Evolutionary conservation across 345 rosid genomes (phyloP).

Genomic region (Diplotaxis tenuifolia): DNA sequence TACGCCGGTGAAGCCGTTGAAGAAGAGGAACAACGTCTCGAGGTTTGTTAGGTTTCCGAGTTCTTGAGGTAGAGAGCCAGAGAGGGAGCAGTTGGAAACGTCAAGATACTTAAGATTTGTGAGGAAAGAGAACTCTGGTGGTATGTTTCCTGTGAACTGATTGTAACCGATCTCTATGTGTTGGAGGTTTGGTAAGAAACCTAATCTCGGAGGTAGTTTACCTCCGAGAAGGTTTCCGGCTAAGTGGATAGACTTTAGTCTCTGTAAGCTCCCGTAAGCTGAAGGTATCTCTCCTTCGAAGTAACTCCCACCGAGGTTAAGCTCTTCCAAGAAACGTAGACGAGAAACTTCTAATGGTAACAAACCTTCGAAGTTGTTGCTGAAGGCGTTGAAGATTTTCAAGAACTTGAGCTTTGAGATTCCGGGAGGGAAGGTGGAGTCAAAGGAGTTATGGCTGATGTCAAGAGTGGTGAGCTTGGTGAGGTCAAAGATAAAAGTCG

Average conservation of each 20-base stretch:
- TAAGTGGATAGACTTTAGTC: constrained; percentile 52
- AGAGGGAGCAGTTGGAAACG: constrained; percentile 58
- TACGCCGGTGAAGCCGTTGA: constrained; percentile 54
- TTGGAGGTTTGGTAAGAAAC: constrained; percentile 57
- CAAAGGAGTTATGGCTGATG: constrained; percentile 79
- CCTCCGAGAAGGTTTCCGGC: constrained; percentile 79
- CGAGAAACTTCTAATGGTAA: constrained; percentile 54
- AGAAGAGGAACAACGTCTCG: constrained; percentile 52
- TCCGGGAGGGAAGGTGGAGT: constrained; percentile 67
- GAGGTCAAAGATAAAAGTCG: constrained; percentile 54
- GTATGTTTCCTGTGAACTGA: constrained; percentile 54
- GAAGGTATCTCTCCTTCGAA: constrained; percentile 74
- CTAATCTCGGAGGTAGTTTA: constrained; percentile 63
- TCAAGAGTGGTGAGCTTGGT: constrained; percentile 60
- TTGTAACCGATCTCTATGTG: constrained; percentile 85
- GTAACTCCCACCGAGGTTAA: constrained; percentile 96
- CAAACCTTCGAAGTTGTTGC: constrained; percentile 71
- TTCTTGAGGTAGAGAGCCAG: constrained; percentile 58
- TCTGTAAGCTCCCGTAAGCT: constrained; percentile 54
- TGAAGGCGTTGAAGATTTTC: constrained; percentile 65
- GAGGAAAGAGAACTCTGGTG: constrained; percentile 52
- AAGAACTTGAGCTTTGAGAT: constrained; percentile 72
- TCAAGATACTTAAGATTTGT: constrained; percentile 65
- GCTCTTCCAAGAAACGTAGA: constrained; percentile 63
- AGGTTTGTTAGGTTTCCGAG: constrained; percentile 66